phyloP scores from a whole-genome alignment of 345 rosid genomes.

The Hypericum androsaemum region DNA sequence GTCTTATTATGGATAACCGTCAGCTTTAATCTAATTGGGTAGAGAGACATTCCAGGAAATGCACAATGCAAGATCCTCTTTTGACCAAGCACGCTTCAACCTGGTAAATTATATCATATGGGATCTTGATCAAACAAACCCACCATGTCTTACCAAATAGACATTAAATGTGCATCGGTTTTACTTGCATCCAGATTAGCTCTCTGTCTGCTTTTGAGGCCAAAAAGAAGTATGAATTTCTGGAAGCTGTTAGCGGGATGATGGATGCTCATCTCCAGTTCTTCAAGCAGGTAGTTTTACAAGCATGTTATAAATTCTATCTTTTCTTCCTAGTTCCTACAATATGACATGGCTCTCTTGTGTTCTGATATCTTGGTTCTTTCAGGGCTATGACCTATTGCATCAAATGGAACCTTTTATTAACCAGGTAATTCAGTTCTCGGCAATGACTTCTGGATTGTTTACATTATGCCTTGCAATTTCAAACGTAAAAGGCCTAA shows the following conservation, averaged over 20 bases:
- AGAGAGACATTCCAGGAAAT: conserved; percentile 57
- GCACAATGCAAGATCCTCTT: conserved; percentile 49
- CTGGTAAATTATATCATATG: conserved; percentile 29
- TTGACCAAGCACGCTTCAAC: conserved; percentile 65
- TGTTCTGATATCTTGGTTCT: conserved; percentile 5
- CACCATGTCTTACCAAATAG: conserved; percentile 3
- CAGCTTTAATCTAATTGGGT: conserved; percentile 36
- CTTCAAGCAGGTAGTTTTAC: conserved; percentile 50
- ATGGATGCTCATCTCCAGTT: conserved; percentile 69
- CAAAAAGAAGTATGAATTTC: conserved; percentile 55
- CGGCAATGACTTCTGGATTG: neutral
- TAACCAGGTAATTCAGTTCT: conserved; percentile 41
- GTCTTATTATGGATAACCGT: conserved; percentile 17
- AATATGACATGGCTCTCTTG: neutral
- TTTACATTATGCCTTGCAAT: neutral
- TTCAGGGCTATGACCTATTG: conserved; percentile 70
- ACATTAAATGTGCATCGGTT: conserved; percentile 2
- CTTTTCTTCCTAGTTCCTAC: neutral
- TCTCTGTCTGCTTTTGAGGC: conserved; percentile 59
- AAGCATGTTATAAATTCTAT: conserved; percentile 9
- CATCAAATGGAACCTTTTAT: conserved; percentile 74
- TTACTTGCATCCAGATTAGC: conserved; percentile 38
- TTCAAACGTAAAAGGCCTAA: too few species aligned
- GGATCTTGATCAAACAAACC: conserved; percentile 5
- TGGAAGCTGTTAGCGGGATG: conserved; percentile 62